Evolutionary conservation across 306 rosid species (phyloP).

Genomic region (Vigna radiata): DNA sequence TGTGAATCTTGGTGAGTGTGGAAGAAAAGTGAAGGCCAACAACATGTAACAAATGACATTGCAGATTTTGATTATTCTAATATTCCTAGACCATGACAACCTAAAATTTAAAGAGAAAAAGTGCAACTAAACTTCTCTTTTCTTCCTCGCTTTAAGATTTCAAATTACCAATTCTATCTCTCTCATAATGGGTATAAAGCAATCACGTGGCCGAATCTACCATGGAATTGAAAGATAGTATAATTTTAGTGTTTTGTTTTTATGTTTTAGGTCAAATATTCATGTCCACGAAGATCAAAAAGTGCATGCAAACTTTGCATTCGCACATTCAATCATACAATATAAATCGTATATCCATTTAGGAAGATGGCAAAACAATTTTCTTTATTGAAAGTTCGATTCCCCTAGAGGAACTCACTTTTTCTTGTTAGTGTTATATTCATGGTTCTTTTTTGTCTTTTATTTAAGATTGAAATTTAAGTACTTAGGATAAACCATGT

Average conservation of each 20-base stretch:
- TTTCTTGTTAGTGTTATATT: constrained; percentile 2
- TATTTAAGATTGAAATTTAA: neutral
- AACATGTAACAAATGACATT: constrained; percentile 29
- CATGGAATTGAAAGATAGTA: neutral
- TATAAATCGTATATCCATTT: neutral
- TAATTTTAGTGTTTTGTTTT: neutral
- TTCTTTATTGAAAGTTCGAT: constrained; percentile 21
- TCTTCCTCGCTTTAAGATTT: neutral
- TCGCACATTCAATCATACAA: constrained; percentile 15
- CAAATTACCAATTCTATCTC: neutral
- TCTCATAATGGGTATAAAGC: constrained; percentile 1
- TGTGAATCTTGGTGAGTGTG: constrained; percentile 13
- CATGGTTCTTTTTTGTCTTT: neutral
- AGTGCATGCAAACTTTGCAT: neutral
- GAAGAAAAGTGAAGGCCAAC: neutral
- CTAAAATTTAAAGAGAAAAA: constrained; percentile 36
- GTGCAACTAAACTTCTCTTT: constrained; percentile 8
- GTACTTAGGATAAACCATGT: no score
- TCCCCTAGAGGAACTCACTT: neutral
- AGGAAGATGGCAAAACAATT: neutral
- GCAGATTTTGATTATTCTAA: constrained; percentile 33
- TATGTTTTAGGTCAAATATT: neutral
- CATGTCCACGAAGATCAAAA: constrained; percentile 25
- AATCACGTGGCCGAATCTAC: constrained; percentile 7
- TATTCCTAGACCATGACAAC: constrained; percentile 27